A percentile compares a stretch with the other conserved stretches of the same genome.
Conservation (phyloP, 2,329 filamentous ascomycete genomes). For the Curvularia verruculosa region DNA sequence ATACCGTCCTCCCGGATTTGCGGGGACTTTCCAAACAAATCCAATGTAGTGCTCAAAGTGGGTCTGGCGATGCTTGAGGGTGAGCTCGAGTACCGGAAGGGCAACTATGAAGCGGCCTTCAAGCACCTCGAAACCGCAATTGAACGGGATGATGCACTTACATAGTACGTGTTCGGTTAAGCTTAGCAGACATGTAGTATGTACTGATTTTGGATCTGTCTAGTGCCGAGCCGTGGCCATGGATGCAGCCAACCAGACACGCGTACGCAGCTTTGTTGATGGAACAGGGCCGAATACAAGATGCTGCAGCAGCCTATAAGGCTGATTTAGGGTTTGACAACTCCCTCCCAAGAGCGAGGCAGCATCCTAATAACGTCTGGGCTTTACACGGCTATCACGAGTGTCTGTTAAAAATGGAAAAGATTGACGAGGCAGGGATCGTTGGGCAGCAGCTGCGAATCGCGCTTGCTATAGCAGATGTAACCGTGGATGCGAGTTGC, state of each 20-base stretch:
- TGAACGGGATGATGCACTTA: constrained; percentile 65
- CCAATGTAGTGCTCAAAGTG: constrained; percentile 66
- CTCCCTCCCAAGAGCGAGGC: constrained; percentile 67
- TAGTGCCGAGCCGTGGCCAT: constrained; percentile 74
- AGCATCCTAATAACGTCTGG: constrained; percentile 78
- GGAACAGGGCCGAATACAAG: constrained; percentile 63
- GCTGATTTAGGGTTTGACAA: constrained; percentile 52
- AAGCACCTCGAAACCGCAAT: constrained; percentile 64
- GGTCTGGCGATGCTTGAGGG: constrained; percentile 70
- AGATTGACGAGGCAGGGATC: constrained; percentile 55
- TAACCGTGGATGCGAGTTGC: constrained; percentile 64
- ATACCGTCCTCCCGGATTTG: constrained; percentile 65
- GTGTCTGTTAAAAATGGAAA: constrained; percentile 64
- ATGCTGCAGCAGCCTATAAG: constrained; percentile 47
- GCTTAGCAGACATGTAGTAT: neutral
- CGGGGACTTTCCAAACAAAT: constrained; percentile 71
- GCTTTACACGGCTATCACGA: constrained; percentile 75
- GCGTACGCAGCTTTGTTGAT: constrained; percentile 72
- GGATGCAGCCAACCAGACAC: constrained; percentile 77
- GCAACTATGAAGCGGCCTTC: constrained; percentile 65
- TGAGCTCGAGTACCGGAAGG: constrained; percentile 72
- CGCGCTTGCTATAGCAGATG: constrained; percentile 64
- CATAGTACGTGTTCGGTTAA: constrained; percentile 52
- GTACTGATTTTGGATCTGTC: neutral
- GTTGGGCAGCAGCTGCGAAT: constrained; percentile 58